Evolutionary conservation across 352 stramenopile species (phyloP), one percentile per base, ranked within the genome.

Genomic region (Globisporangium polare): DNA sequence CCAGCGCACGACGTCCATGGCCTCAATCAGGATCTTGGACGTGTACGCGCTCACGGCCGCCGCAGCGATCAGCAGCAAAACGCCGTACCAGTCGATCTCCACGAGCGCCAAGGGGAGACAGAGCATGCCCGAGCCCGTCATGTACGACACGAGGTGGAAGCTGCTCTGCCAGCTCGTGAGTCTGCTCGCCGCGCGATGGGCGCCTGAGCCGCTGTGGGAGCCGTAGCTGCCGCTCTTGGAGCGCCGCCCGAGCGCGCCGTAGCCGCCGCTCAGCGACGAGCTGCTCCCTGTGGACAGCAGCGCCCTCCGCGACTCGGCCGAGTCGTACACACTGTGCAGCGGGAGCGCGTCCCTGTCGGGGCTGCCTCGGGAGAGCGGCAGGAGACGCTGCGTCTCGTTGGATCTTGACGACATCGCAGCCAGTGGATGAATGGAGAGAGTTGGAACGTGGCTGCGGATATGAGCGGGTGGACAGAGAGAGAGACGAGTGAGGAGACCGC

Each of bases 81-180:
- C 69, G 18, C 77, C 83, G 53, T 88, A 90, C 83, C 83, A 92
- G 55, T 90, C 74, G 52, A 92, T 84, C 62, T 92, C 77, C 50
- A 92, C 83, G 7, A 92, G 76, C 27, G 80, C 83, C 9, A 92
- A 63, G 17, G 83, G 83, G 27, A 92, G 62, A 58, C 73, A 89
- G 24, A 92, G 67, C 73, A 92, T 83, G 0, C 83, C 83, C 5
- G 80, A 85, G 63, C 83, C 83, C 15, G 80, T 82, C 60, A 89
- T 88, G 67, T 86, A 92, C 33, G 83, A 90, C 60, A 90, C 67
- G 50, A 92, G 55, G 51, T 90, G 83, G 56, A 77, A 89, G 41
- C 77, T 75, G 18, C 73, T 80, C 75, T 92, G 78, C 78, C 77
- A 89, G 53, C 75, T 71, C 37, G 71, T 77, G 18, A 91, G 67